Evolutionary conservation across 2,329 filamentous ascomycete genomes (phyloP).

Genomic region (Mollisiaceae sp.): DNA sequence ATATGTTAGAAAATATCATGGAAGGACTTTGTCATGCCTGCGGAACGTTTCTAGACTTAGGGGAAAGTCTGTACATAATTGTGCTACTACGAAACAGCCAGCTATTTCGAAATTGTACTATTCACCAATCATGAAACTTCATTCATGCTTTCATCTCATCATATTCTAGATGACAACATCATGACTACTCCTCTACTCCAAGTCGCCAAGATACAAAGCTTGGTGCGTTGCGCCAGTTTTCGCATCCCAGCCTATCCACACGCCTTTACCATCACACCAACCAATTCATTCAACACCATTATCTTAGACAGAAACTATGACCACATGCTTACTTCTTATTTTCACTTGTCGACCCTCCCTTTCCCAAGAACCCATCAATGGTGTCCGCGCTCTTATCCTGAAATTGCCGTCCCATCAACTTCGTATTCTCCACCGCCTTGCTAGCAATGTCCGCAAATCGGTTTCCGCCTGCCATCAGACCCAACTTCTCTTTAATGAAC

Average conservation of each 20-base stretch:
- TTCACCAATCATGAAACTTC: constrained; percentile 4
- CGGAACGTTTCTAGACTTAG: neutral
- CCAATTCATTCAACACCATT: neutral
- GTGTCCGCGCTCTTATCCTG: constrained; percentile 27
- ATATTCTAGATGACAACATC: constrained; percentile 1
- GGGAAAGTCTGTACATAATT: neutral
- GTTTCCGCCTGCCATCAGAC: neutral
- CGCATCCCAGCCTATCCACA: neutral
- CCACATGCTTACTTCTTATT: constrained; percentile 6
- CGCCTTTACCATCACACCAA: neutral
- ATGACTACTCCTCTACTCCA: constrained; percentile 7
- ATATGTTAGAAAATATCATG: neutral
- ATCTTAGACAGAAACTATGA: neutral
- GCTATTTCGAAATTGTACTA: constrained; percentile 6
- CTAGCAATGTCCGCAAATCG: constrained; percentile 37
- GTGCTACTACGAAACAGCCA: constrained; percentile 5
- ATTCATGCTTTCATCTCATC: constrained; percentile 1
- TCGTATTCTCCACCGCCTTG: constrained; percentile 37
- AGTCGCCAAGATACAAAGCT: constrained; percentile 4
- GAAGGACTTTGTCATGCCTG: neutral
- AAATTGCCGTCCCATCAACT: constrained; percentile 28
- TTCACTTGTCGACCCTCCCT: constrained; percentile 27
- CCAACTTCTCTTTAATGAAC: constrained; percentile 22
- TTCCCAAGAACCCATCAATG: constrained; percentile 30
- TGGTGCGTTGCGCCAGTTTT: neutral